These are phyloP conservation scores for Leccinum variabile DNA, from an alignment of 1,284 basidiomycete species.

Conservation along the genomic window DNA sequence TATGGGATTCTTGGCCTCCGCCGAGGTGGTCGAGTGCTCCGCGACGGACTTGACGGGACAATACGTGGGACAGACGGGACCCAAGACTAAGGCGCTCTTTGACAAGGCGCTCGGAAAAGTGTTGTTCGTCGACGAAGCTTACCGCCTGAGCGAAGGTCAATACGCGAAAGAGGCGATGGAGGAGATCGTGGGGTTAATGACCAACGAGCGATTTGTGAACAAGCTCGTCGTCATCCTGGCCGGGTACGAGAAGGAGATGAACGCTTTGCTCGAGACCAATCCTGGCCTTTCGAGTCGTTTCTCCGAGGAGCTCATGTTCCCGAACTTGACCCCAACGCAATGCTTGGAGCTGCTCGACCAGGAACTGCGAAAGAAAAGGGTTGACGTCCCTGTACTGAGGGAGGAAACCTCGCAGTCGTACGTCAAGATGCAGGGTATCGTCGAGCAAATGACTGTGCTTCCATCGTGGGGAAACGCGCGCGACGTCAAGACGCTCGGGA, in stretches of 20 bases:
- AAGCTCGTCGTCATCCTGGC: conserved; percentile 67
- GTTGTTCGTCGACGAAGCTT: neutral
- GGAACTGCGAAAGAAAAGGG: neutral
- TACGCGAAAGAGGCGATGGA: conserved; percentile 60
- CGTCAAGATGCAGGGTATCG: conserved; percentile 36
- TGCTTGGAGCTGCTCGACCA: conserved; percentile 49
- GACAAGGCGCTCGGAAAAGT: conserved; percentile 51
- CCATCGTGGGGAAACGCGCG: conserved; percentile 65
- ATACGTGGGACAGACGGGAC: conserved; percentile 68
- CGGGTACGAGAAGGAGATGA: conserved; percentile 68
- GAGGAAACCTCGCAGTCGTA: conserved; percentile 36
- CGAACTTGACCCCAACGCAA: conserved; percentile 46
- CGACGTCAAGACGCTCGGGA: conserved; percentile 52
- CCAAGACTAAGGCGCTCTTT: conserved; percentile 50
- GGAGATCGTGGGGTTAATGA: conserved; percentile 60
- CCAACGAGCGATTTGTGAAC: conserved; percentile 50
- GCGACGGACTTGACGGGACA: conserved; percentile 63
- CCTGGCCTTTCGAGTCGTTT: conserved; percentile 64
- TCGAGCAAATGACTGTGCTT: conserved; percentile 44
- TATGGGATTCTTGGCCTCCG: conserved; percentile 59
- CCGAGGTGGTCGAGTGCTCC: conserved; percentile 60
- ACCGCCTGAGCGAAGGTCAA: neutral
- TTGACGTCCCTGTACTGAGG: conserved; percentile 37
- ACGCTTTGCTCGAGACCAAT: conserved; percentile 55
- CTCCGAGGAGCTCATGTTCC: conserved; percentile 55